Evolutionary conservation across 805 yeast genomes (phyloP).

Genomic region (Saturnispora galanensis): DNA sequence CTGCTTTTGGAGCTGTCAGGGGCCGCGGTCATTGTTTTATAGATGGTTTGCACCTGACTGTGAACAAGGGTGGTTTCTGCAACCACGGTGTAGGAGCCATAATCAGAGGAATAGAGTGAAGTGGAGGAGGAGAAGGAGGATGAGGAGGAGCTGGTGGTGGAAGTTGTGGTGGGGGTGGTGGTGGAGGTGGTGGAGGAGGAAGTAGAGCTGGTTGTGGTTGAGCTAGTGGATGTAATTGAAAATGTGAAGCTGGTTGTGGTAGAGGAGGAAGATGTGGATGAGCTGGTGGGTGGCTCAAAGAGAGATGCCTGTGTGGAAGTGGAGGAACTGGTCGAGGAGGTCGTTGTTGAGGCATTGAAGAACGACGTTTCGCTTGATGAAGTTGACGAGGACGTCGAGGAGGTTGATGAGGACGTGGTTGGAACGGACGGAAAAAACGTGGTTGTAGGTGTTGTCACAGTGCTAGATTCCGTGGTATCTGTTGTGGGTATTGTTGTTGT

Average conservation of each 20-base stretch:
- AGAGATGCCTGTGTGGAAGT: too few relatives aligned
- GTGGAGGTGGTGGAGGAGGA: neutral
- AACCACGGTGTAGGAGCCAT: constrained; percentile 13
- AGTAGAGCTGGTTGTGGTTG: neutral
- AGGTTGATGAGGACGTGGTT: constrained; percentile 4
- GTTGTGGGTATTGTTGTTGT: constrained; percentile 6
- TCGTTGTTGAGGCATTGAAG: too few relatives aligned
- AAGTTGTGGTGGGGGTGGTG: constrained; percentile 4
- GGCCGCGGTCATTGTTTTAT: constrained; percentile 14
- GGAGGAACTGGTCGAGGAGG: too few relatives aligned
- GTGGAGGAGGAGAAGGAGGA: constrained; percentile 5
- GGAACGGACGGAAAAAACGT: too few relatives aligned
- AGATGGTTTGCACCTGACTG: constrained; percentile 12
- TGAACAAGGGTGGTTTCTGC: constrained; percentile 18
- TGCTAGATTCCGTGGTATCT: neutral
- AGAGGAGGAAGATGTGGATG: neutral
- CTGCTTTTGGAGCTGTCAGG: constrained; percentile 18
- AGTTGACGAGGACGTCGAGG: neutral
- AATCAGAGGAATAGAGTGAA: constrained; percentile 11
- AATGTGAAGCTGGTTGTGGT: neutral
- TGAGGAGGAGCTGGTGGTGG: constrained; percentile 7
- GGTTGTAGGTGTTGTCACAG: too few relatives aligned
- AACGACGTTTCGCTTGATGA: neutral
- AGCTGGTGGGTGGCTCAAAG: too few relatives aligned
- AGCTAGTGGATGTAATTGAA: constrained; percentile 3